Conservation (phyloP, 768 basidiomycete species). For the Russula abietina region DNA sequence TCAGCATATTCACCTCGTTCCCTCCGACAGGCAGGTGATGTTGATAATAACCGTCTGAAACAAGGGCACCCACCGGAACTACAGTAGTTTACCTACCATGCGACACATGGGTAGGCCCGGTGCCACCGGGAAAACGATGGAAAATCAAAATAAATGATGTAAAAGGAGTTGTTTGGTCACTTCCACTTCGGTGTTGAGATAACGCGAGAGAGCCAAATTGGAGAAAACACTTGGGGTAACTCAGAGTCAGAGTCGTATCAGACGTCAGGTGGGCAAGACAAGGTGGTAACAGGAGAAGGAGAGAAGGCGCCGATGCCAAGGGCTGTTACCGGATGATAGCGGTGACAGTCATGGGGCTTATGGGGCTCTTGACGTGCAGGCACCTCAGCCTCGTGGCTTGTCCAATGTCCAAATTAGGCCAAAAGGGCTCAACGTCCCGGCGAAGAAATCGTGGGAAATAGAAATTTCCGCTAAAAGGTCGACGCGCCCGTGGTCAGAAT, state of each 20-base stretch:
- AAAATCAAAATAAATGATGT: not conserved
- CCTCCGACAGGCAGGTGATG: too few relatives aligned
- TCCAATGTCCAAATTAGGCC: not conserved
- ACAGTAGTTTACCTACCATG: not conserved
- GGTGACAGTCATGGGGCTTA: not conserved
- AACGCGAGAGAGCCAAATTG: not conserved
- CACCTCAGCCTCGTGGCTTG: not conserved
- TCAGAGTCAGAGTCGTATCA: not conserved
- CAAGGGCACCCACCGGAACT: not conserved
- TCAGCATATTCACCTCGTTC: not conserved
- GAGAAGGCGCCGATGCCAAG: not conserved
- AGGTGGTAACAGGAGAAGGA: not conserved
- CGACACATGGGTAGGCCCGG: not conserved
- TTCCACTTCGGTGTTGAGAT: conserved; percentile 1
- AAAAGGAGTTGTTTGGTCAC: not conserved
- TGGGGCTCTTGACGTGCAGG: not conserved
- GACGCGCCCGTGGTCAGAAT: not conserved
- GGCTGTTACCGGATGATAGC: not conserved
- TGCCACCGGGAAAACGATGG: not conserved
- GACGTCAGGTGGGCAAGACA: not conserved
- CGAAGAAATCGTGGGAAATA: conserved; percentile 1
- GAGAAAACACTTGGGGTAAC: not conserved
- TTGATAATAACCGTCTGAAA: not conserved
- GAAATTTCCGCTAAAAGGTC: conserved; percentile 1
- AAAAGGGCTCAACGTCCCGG: not conserved